phyloP scores from a whole-genome alignment of 2,329 filamentous ascomycete species.

The Botryotinia calthae region DNA sequence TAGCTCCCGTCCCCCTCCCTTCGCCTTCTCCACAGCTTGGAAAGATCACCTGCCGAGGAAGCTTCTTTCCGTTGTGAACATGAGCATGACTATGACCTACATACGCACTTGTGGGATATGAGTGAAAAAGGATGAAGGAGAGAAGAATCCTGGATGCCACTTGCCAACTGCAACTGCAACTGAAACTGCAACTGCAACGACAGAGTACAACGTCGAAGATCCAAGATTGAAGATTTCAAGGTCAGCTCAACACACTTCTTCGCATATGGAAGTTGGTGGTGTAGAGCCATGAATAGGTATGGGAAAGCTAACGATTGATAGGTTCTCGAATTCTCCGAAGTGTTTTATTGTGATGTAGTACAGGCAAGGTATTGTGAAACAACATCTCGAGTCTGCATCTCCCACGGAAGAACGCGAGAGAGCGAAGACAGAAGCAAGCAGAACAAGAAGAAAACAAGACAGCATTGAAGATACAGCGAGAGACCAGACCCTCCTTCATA shows the following conservation, averaged over 20 bases:
- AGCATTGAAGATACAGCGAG: neutral
- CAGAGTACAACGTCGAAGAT: neutral
- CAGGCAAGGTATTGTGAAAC: slow-evolving; percentile 19
- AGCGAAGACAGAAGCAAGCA: neutral
- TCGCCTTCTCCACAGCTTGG: neutral
- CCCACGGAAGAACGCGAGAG: neutral
- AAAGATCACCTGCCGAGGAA: slow-evolving; percentile 13
- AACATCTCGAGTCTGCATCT: slow-evolving; percentile 7
- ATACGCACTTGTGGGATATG: neutral
- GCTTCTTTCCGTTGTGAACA: neutral
- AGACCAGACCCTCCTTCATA: neutral
- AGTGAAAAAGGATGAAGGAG: neutral
- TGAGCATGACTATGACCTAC: neutral
- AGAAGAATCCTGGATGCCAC: neutral
- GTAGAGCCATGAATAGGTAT: neutral
- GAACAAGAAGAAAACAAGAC: neutral
- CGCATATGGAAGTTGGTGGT: neutral
- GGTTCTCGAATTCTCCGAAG: slow-evolving; percentile 12
- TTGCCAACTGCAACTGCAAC: neutral
- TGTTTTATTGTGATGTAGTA: slow-evolving; percentile 8
- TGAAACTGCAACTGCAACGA: neutral
- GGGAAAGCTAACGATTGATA: slow-evolving; percentile 11
- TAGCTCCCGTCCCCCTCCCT: neutral
- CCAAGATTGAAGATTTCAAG: neutral
- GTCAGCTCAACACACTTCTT: neutral